phyloP scores from a whole-genome alignment of 805 yeast genomes.

The Brettanomyces naardenensis region DNA sequence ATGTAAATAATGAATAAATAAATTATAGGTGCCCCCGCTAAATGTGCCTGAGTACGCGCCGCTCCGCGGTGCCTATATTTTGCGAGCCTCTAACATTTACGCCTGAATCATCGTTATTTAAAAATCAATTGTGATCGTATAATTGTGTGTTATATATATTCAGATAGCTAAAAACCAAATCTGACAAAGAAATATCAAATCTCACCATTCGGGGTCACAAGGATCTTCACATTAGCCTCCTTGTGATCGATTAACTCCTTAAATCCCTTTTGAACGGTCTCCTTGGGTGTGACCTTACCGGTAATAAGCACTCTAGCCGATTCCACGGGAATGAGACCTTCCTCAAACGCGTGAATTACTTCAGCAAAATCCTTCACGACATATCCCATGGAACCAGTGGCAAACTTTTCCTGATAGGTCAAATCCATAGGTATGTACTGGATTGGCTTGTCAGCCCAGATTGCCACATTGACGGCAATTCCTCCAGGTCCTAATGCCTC shows the following conservation, averaged over 20 bases:
- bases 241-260: conserved; percentile 42
- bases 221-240: conserved; percentile 46
- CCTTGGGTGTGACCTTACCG: conserved; percentile 39
- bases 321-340: conserved; percentile 37
- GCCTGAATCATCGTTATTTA: too few relatives aligned
- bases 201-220: conserved; percentile 37
- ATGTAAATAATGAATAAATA: too few relatives aligned
- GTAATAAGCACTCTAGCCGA: conserved; percentile 44
- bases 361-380: conserved; percentile 47
- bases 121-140: too few relatives aligned
- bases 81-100: not conserved
- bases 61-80: too few relatives aligned
- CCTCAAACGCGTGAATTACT: conserved; percentile 42
- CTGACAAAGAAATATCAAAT: too few relatives aligned
- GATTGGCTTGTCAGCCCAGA: conserved; percentile 49
- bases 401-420: conserved; percentile 44
- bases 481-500: conserved; percentile 46
- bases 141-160: too few relatives aligned
- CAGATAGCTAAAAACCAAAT: too few relatives aligned
- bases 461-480: conserved; percentile 54
- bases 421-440: conserved; percentile 47
- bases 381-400: conserved; percentile 59
- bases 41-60: too few relatives aligned
- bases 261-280: conserved; percentile 48
- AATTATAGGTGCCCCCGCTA: too few relatives aligned